phyloP scores from a whole-genome alignment of 1,284 basidiomycete genomes.

The Tilletia setariae region DNA sequence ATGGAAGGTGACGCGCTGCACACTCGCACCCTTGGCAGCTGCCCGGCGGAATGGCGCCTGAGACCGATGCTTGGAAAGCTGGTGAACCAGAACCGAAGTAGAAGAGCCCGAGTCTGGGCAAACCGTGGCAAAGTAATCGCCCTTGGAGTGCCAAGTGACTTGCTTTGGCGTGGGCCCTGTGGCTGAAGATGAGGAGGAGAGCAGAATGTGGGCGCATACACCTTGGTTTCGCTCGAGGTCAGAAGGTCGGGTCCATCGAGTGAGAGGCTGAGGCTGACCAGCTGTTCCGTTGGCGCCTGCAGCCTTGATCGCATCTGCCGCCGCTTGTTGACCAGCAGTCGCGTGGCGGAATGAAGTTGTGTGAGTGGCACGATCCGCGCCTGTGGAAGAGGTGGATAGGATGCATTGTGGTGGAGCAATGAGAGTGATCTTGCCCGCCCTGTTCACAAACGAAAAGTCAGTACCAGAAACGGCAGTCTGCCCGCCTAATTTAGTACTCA shows the following conservation, averaged over 20 bases:
- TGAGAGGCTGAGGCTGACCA: slow-evolving; percentile 52
- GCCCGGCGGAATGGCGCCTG: slow-evolving; percentile 92
- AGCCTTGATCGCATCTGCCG: background rate
- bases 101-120: slow-evolving; percentile 58
- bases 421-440: slow-evolving; percentile 75
- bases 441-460: slow-evolving; percentile 50
- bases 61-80: slow-evolving; percentile 84
- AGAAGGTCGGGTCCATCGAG: slow-evolving; percentile 60
- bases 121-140: slow-evolving; percentile 93
- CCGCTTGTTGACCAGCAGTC: slow-evolving; percentile 28
- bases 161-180: slow-evolving; percentile 76
- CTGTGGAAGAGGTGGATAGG: slow-evolving; percentile 59
- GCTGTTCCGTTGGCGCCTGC: slow-evolving; percentile 18
- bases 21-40: slow-evolving; percentile 69
- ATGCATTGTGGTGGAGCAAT: slow-evolving; percentile 66
- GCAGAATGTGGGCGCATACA: slow-evolving; percentile 57
- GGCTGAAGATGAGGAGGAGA: slow-evolving; percentile 29
- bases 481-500: slow-evolving; percentile 58
- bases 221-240: slow-evolving; percentile 59
- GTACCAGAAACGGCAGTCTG: background rate
- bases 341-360: slow-evolving; percentile 38
- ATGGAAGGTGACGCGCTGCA: slow-evolving; percentile 92
- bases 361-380: slow-evolving; percentile 35
- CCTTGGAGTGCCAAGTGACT: slow-evolving; percentile 86
- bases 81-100: slow-evolving; percentile 84